Evolutionary conservation across 1,139 yeast species (phyloP).

Genomic region (Yamadazyma oceani): DNA sequence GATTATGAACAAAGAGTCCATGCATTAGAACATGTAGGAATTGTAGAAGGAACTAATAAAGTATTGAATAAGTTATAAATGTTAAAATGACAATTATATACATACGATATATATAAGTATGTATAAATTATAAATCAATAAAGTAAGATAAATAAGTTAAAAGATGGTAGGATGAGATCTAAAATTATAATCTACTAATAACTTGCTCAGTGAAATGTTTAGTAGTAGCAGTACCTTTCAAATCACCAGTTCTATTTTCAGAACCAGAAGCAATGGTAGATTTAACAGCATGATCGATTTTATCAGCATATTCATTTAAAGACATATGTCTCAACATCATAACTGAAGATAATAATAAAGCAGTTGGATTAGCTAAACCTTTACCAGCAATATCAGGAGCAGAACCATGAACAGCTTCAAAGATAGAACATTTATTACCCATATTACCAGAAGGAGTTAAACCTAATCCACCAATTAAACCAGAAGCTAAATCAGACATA

Average conservation of each 20-base stretch:
- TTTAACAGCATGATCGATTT: constrained; percentile 85
- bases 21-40: constrained; percentile 79
- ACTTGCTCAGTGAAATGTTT: constrained; percentile 79
- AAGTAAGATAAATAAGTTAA: too few species aligned
- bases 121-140: not conserved
- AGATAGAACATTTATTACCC: constrained; percentile 96
- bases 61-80: constrained; percentile 42
- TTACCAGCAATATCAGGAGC: constrained; percentile 99
- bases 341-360: constrained; percentile 88
- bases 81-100: not conserved
- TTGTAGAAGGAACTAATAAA: constrained; percentile 82
- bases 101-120: not conserved
- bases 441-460: constrained; percentile 98
- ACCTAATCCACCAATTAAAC: constrained; percentile 97
- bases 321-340: constrained; percentile 99
- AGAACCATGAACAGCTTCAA: constrained; percentile 98
- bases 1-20: constrained; percentile 86
- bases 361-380: constrained; percentile 98
- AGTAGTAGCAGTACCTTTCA: constrained; percentile 91
- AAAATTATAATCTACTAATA: constrained; percentile 42
- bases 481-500: constrained; percentile 95
- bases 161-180: too few species aligned
- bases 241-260: constrained; percentile 90
- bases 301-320: constrained; percentile 73
- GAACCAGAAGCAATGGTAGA: constrained; percentile 93